A percentile compares a stretch with the other conserved stretches of the same genome.
These are phyloP conservation scores for Jasminum sambac DNA, from an alignment of 257 asterid genomes.

Conservation along the genomic window DNA sequence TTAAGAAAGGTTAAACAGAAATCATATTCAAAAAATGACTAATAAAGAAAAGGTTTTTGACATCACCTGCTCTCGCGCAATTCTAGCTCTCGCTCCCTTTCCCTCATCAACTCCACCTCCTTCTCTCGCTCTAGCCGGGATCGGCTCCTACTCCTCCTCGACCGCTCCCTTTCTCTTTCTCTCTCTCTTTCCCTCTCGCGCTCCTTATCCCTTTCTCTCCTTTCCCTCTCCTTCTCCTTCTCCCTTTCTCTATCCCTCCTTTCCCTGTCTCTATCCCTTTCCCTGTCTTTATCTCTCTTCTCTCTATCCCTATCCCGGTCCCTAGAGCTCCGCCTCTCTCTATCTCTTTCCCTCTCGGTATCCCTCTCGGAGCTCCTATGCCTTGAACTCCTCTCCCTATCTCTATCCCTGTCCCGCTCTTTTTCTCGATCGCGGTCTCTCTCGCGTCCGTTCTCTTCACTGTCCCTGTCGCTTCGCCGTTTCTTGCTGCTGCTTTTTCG, in stretches of 20 bases:
- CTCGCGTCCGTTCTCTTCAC: constrained; percentile 56
- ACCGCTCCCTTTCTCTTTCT: constrained; percentile 50
- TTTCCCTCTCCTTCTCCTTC: constrained; percentile 26
- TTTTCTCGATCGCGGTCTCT: constrained; percentile 43
- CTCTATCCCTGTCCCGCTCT: constrained; percentile 29
- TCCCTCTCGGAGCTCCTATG: constrained; percentile 58
- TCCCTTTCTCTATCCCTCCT: constrained; percentile 18
- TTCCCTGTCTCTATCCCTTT: not conserved
- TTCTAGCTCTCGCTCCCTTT: constrained; percentile 60
- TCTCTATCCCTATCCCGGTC: constrained; percentile 40
- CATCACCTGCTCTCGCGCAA: constrained; percentile 76
- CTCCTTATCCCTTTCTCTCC: constrained; percentile 21
- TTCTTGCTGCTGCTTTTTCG: constrained; percentile 70
- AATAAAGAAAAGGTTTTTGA: constrained; percentile 16
- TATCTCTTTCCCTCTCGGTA: constrained; percentile 29
- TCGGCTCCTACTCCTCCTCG: constrained; percentile 69
- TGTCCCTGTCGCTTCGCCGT: constrained; percentile 40
- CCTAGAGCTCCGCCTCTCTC: constrained; percentile 31
- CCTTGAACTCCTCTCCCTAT: constrained; percentile 62
- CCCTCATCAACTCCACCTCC: constrained; percentile 64
- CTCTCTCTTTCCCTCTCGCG: constrained; percentile 28
- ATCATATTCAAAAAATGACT: not conserved
- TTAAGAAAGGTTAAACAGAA: not conserved
- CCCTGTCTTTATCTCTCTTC: constrained; percentile 29
- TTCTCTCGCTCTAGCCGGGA: constrained; percentile 61